A percentile compares a stretch with the other conserved stretches of the same genome.
phyloP scores from a whole-genome alignment of 805 yeast genomes.

The Nakazawaea ishiwadae region DNA sequence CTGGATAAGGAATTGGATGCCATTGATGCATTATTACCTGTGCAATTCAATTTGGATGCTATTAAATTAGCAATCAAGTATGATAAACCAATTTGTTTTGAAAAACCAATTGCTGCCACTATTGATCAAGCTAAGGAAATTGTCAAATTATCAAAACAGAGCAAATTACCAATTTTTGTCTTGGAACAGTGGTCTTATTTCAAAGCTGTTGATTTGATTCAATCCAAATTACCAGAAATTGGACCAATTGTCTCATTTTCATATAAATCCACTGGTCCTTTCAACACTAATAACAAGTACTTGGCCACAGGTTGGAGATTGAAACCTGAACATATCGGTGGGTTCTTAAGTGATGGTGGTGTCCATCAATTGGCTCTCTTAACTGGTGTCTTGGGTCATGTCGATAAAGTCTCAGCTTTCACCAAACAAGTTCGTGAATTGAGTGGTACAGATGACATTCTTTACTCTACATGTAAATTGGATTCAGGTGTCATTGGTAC shows the following conservation, averaged over 20 bases:
- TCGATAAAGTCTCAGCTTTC: slow-evolving; percentile 66
- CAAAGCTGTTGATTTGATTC: slow-evolving; percentile 50
- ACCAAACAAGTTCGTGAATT: slow-evolving; percentile 72
- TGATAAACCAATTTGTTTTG: slow-evolving; percentile 76
- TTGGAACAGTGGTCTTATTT: slow-evolving; percentile 86
- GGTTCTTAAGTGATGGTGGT: slow-evolving; percentile 91
- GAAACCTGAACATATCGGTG: slow-evolving; percentile 89
- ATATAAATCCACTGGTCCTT: slow-evolving; percentile 71
- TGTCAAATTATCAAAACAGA: slow-evolving; percentile 62
- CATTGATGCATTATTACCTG: slow-evolving; percentile 88
- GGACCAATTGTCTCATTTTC: slow-evolving; percentile 71
- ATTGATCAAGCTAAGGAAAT: slow-evolving; percentile 76
- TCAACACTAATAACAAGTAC: slow-evolving; percentile 56
- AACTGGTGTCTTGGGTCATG: slow-evolving; percentile 75
- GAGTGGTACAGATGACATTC: slow-evolving; percentile 79
- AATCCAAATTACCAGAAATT: slow-evolving; percentile 58
- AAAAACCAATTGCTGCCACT: slow-evolving; percentile 90
- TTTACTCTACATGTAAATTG: slow-evolving; percentile 62
- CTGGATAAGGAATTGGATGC: slow-evolving; percentile 64
- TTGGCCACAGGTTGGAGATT: slow-evolving; percentile 79
- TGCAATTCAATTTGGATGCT: slow-evolving; percentile 65
- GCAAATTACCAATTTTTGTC: slow-evolving; percentile 41
- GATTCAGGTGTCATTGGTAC: slow-evolving; percentile 70
- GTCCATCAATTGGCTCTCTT: slow-evolving; percentile 90
- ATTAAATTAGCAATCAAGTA: slow-evolving; percentile 67